phyloP scores from a whole-genome alignment of 2,329 filamentous ascomycete species.

The Fusarium sp. region DNA sequence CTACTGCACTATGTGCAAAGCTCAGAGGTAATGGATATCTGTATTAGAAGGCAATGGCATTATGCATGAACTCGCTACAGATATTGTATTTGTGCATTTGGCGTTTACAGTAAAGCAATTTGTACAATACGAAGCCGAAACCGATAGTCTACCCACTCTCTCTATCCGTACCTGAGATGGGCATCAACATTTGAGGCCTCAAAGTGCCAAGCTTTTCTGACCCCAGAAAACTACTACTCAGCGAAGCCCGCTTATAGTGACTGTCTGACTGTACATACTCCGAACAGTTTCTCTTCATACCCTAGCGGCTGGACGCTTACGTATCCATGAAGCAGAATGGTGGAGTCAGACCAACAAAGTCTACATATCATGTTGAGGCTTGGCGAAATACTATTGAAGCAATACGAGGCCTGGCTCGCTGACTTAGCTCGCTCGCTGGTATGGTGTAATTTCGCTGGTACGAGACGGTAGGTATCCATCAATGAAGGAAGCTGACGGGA shows the following conservation, averaged over 20 bases:
- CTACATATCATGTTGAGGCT: slow-evolving; percentile 26
- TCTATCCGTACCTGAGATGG: not conserved
- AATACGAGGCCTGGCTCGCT: slow-evolving; percentile 27
- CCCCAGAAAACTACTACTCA: slow-evolving; percentile 10
- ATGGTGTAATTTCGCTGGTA: slow-evolving; percentile 27
- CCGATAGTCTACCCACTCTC: not conserved
- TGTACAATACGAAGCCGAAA: not conserved
- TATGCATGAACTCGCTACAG: not conserved
- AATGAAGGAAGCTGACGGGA: slow-evolving; percentile 12
- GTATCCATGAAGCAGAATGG: slow-evolving; percentile 13
- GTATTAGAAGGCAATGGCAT: not conserved
- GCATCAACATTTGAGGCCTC: slow-evolving; percentile 9
- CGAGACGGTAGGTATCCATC: slow-evolving; percentile 1
- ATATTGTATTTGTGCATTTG: not conserved
- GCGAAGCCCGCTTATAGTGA: slow-evolving; percentile 11
- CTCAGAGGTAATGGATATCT: not conserved
- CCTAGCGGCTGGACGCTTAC: slow-evolving; percentile 20
- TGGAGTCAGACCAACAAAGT: slow-evolving; percentile 24
- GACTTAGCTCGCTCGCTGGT: slow-evolving; percentile 7
- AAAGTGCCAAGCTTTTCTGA: slow-evolving; percentile 18
- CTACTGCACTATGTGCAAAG: not conserved
- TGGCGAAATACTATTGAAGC: slow-evolving; percentile 25
- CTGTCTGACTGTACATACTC: slow-evolving; percentile 1
- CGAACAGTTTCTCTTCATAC: not conserved
- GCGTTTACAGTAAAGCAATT: not conserved